phyloP scores from a whole-genome alignment of 2,329 filamentous ascomycete species.

The Penicillium sp. region DNA sequence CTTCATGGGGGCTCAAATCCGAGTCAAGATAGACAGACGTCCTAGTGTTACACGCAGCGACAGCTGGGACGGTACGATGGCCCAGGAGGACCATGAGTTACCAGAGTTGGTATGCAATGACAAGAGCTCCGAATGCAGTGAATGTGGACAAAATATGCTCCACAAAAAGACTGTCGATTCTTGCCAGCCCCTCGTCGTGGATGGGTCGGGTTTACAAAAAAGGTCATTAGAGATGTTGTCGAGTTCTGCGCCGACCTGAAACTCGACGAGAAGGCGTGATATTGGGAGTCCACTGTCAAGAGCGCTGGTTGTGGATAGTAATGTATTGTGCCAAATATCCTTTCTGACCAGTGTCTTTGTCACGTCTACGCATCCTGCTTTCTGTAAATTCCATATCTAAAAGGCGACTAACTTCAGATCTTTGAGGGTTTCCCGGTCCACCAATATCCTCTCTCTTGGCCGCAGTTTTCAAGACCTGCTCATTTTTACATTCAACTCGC shows the following conservation, averaged over 20 bases:
- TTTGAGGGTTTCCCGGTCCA: too few species aligned
- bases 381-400: too few species aligned
- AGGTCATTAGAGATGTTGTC: constrained; percentile 17
- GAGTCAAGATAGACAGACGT: constrained; percentile 33
- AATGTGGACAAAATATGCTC: background rate
- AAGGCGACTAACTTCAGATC: too few species aligned
- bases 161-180: background rate
- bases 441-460: too few species aligned
- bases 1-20: constrained; percentile 35
- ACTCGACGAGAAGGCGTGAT: background rate
- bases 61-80: constrained; percentile 13
- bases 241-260: constrained; percentile 16
- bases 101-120: background rate
- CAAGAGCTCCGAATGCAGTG: constrained; percentile 2
- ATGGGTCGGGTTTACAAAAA: constrained; percentile 22
- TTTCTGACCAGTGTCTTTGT: too few species aligned
- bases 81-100: constrained; percentile 4
- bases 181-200: constrained; percentile 21
- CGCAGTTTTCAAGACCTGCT: too few species aligned
- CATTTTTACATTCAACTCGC: too few species aligned
- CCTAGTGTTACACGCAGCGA: constrained; percentile 12
- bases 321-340: constrained; percentile 19
- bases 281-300: background rate
- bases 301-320: background rate
- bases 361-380: too few species aligned